These are phyloP conservation scores for Cubamyces lactineus DNA, from an alignment of 768 basidiomycete species.

Conservation along the genomic window DNA sequence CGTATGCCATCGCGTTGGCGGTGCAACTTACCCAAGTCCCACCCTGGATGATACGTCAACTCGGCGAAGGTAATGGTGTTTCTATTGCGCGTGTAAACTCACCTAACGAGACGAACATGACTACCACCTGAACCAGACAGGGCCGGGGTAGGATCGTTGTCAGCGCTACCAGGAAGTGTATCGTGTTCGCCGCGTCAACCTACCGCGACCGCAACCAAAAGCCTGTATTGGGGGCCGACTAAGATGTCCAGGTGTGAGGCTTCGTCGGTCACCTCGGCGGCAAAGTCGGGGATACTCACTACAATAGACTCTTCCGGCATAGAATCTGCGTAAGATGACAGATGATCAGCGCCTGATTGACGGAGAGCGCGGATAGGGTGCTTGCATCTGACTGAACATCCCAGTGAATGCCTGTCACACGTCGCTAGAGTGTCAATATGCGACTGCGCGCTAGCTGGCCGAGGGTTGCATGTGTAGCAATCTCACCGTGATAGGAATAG, in stretches of 20 bases:
- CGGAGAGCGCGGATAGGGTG: too few species aligned
- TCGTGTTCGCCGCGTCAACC: background rate
- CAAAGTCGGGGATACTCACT: background rate
- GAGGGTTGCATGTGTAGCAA: background rate
- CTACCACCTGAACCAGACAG: too few species aligned
- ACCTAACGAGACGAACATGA: background rate
- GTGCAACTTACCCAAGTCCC: too few species aligned
- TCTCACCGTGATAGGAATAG: background rate
- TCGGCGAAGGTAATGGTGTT: too few species aligned
- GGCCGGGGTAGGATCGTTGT: background rate
- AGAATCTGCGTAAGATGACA: background rate
- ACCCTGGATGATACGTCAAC: too few species aligned
- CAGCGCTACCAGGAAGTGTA: too few species aligned
- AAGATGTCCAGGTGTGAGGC: background rate
- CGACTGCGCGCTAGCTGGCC: too few species aligned
- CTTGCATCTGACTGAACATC: background rate
- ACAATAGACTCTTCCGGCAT: background rate
- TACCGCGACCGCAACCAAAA: background rate
- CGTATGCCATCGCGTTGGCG: too few species aligned
- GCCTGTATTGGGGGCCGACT: background rate
- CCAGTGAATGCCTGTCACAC: background rate
- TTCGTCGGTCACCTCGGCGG: background rate
- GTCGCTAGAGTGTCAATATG: background rate
- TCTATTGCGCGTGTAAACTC: too few species aligned
- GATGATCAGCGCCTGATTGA: background rate